A percentile compares a stretch with the other conserved stretches of the same genome.
Conservation (phyloP, 345 rosid species). For the Salix exigua region DNA sequence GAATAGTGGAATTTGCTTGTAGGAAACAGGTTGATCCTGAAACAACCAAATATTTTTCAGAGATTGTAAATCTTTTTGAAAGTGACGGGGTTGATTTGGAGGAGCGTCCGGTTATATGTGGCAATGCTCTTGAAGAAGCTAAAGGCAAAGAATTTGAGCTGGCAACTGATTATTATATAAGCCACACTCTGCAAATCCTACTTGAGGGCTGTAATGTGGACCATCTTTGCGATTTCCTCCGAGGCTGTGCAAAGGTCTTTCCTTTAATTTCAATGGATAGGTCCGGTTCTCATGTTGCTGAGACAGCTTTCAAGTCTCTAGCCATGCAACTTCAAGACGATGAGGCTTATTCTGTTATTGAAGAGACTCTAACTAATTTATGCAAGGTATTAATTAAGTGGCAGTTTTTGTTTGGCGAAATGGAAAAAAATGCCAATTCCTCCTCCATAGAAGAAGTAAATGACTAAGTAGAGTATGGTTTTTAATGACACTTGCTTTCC, state of each 20-base stretch:
- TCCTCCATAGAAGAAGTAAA: not conserved
- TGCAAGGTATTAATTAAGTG: constrained; percentile 60
- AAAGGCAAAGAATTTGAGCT: constrained; percentile 76
- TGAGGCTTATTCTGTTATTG: constrained; percentile 55
- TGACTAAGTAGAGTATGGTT: not conserved
- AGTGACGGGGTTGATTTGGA: constrained; percentile 66
- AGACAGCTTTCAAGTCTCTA: constrained; percentile 86
- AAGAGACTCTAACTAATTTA: constrained; percentile 58
- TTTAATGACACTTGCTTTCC: not conserved
- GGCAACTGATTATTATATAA: constrained; percentile 85
- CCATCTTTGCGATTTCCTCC: constrained; percentile 77
- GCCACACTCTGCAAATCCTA: constrained; percentile 76
- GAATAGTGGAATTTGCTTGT: constrained; percentile 20
- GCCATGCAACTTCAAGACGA: constrained; percentile 62
- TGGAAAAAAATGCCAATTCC: no score
- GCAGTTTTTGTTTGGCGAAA: not conserved
- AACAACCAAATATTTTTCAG: constrained; percentile 67
- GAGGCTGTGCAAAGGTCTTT: constrained; percentile 51
- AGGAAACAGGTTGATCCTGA: constrained; percentile 91
- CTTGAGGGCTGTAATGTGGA: constrained; percentile 85
- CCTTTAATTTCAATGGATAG: constrained; percentile 88
- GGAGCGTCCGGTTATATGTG: constrained; percentile 67
- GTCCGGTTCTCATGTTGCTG: constrained; percentile 94
- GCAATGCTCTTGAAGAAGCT: constrained; percentile 82
- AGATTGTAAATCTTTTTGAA: constrained; percentile 79